A percentile compares a stretch with the other conserved stretches of the same genome.
These are phyloP conservation scores for Pulveroboletus ravenelii DNA, from an alignment of 768 basidiomycete genomes.

Conservation along the genomic window DNA sequence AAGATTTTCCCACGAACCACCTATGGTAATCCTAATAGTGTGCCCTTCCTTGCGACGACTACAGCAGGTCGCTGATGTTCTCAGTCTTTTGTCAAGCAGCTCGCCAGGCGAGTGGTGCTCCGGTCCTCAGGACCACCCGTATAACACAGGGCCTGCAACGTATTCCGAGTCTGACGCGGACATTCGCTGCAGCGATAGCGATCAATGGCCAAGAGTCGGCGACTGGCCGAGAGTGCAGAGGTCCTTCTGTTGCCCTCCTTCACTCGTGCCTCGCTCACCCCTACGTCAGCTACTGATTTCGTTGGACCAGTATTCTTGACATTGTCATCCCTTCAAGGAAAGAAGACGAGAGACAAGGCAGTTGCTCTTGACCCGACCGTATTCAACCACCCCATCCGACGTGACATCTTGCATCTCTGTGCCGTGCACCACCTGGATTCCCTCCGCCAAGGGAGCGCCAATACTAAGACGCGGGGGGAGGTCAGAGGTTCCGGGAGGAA, in stretches of 20 bases:
- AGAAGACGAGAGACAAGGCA: slow-evolving; percentile 40
- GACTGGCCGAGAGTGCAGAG: slow-evolving; percentile 7
- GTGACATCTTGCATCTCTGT: slow-evolving; percentile 90
- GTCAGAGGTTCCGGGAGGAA: slow-evolving; percentile 88
- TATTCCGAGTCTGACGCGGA: slow-evolving; percentile 2
- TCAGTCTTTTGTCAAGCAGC: slow-evolving; percentile 12
- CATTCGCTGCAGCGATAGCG: slow-evolving; percentile 10
- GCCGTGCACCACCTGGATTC: slow-evolving; percentile 84
- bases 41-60: neutral
- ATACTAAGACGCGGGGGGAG: slow-evolving; percentile 87
- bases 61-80: slow-evolving; percentile 15
- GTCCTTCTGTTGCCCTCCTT: slow-evolving; percentile 11
- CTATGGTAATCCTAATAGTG: slow-evolving; percentile 14
- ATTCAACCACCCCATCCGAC: slow-evolving; percentile 83
- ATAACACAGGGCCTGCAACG: neutral
- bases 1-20: slow-evolving; percentile 23
- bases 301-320: slow-evolving; percentile 52
- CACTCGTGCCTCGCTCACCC: slow-evolving; percentile 5
- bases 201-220: neutral
- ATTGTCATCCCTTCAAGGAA: slow-evolving; percentile 52
- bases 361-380: slow-evolving; percentile 74
- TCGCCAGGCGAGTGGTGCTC: slow-evolving; percentile 9
- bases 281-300: slow-evolving; percentile 34
- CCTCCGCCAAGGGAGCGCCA: slow-evolving; percentile 87
- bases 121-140: neutral